These are phyloP conservation scores for Kregervanrija pseudodelftensis DNA, from an alignment of 805 yeast species.

Conservation along the genomic window DNA sequence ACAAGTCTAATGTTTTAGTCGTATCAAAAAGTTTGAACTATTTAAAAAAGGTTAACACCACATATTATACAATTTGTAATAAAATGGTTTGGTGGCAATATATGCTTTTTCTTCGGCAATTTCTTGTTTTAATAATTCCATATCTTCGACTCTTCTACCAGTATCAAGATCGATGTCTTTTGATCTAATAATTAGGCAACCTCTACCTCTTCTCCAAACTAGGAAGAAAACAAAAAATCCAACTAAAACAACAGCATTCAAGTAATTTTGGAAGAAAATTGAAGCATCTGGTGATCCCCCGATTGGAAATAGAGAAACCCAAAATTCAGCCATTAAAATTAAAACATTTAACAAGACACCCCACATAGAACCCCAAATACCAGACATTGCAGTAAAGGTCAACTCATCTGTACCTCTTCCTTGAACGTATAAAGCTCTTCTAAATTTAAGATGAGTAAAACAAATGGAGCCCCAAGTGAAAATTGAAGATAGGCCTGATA, in stretches of 20 bases:
- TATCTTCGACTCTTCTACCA: conserved; percentile 56
- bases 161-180: conserved; percentile 51
- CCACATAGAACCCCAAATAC: conserved; percentile 58
- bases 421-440: conserved; percentile 56
- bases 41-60: conserved; percentile 38
- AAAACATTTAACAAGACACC: conserved; percentile 53
- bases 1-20: too few relatives aligned
- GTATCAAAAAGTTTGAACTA: too few relatives aligned
- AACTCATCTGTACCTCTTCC: conserved; percentile 67
- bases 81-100: conserved; percentile 38
- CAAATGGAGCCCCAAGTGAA: conserved; percentile 77
- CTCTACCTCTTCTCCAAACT: conserved; percentile 34
- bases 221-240: conserved; percentile 34
- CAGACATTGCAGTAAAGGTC: conserved; percentile 59
- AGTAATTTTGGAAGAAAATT: conserved; percentile 57
- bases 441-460: conserved; percentile 61
- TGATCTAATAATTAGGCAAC: conserved; percentile 37
- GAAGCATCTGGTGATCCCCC: conserved; percentile 45
- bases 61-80: conserved; percentile 45
- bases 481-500: conserved; percentile 70
- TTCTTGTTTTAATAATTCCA: conserved; percentile 50
- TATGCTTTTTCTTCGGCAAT: conserved; percentile 49
- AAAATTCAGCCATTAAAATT: conserved; percentile 70
- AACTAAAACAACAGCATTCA: conserved; percentile 57
- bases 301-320: conserved; percentile 73